Evolutionary conservation across 169 alveolate species (phyloP), one percentile per base, ranked within the genome.

Genomic region (Babesia gibsoni): DNA sequence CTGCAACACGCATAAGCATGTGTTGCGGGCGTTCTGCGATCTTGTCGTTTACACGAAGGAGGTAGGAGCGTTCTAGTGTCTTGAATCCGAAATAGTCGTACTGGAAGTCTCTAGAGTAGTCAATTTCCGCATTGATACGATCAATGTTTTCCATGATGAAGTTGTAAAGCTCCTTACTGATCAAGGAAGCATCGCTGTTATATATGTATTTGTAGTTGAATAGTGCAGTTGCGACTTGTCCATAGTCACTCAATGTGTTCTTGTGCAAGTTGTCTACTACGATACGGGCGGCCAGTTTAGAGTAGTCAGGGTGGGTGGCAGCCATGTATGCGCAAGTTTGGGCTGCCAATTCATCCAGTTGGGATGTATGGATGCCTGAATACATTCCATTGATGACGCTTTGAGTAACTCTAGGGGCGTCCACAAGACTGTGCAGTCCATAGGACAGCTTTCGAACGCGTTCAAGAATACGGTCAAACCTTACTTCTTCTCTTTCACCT

Each of bases 321-420:
- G 97, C 96, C 99, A 97, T 96, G 91, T 97, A 97, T 27, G 99
- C 99, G 77, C 99, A 95, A 37, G 99, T 97, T 74, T 97, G 99
- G 9, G 99, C 98, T 22, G 99, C 98, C 29, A 97, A 90, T 41
- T 94, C 96, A 67, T 97, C 99, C 35, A 97, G 78, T 81, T 94
- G 92, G 3, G 96, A 82, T n/a, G 99, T 94, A 30, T 89, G 89
- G 20, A 96, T 92, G n/a, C 97, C 98, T 32, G 93, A 83, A 73
- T 93, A 92, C 92, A 93, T 90, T n/a, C 98, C 98, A 65, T 93
- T 84, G 54, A 90, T 82, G 20, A 95, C 98, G 57, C 94, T 94
- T 63, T 91, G 94, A 3, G 95, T 84, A 45, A 91, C 95, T 59
- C 95, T 59, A 3, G 95, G 93, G 6, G 95, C 92, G 45, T 91